phyloP scores from a whole-genome alignment of 2,329 filamentous ascomycete species.

The Alternaria ventricosa region DNA sequence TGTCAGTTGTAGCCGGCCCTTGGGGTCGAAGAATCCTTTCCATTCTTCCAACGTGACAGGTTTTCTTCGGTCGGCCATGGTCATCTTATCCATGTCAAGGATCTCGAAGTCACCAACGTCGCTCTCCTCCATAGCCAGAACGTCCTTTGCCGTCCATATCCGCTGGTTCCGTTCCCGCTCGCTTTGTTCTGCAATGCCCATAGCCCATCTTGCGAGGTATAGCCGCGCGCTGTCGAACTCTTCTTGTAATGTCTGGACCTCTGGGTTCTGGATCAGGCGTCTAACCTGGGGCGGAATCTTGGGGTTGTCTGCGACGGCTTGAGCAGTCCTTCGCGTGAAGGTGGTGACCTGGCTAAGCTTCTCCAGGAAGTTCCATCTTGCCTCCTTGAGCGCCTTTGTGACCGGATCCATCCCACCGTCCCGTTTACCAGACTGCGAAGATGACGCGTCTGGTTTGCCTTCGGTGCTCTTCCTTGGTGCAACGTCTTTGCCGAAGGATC shows the following conservation, averaged over 20 bases:
- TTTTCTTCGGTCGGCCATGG: conserved; percentile 77
- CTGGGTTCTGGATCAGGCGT: conserved; percentile 84
- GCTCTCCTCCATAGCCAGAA: conserved; percentile 91
- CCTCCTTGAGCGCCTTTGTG: conserved; percentile 91
- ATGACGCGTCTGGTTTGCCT: conserved; percentile 30
- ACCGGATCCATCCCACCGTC: conserved; percentile 90
- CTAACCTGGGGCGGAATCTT: conserved; percentile 88
- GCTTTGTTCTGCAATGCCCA: conserved; percentile 97
- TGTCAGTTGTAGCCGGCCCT: conserved; percentile 78
- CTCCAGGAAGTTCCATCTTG: conserved; percentile 94
- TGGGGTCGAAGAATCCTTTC: conserved; percentile 86
- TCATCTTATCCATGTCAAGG: conserved; percentile 78
- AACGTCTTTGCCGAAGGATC: conserved; percentile 75
- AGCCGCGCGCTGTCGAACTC: conserved; percentile 96
- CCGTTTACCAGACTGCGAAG: conserved; percentile 44
- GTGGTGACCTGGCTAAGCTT: conserved; percentile 97
- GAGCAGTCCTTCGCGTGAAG: conserved; percentile 88
- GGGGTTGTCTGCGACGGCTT: conserved; percentile 89
- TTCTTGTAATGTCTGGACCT: conserved; percentile 93
- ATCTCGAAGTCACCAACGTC: conserved; percentile 97
- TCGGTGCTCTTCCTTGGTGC: conserved; percentile 44
- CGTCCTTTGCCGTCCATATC: conserved; percentile 92
- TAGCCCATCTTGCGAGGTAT: conserved; percentile 95
- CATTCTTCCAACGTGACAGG: conserved; percentile 84
- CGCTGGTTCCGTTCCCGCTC: conserved; percentile 84